A percentile compares a stretch with the other conserved stretches of the same genome.
Evolutionary conservation across 805 yeast species (phyloP).

Genomic region (Cyberlindnera americana): DNA sequence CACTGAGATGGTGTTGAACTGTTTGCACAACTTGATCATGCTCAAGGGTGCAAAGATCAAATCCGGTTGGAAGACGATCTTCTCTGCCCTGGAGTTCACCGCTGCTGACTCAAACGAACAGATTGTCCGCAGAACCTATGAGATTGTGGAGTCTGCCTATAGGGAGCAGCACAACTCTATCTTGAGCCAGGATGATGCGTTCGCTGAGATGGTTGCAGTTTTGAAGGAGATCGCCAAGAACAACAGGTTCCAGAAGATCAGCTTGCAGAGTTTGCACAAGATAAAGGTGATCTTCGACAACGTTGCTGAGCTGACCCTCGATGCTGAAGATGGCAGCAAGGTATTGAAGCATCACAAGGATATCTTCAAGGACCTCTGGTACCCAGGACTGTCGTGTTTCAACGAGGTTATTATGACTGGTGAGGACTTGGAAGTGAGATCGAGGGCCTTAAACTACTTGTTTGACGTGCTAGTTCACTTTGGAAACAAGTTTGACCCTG

Average conservation of each 20-base stretch:
- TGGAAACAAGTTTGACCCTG: conserved; percentile 70
- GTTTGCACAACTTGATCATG: conserved; percentile 79
- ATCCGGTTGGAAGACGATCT: conserved; percentile 94
- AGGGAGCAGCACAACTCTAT: conserved; percentile 60
- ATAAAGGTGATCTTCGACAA: conserved; percentile 58
- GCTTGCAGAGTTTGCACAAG: conserved; percentile 77
- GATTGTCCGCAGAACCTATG: conserved; percentile 61
- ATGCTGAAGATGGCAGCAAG: conserved; percentile 20
- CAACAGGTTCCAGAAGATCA: conserved; percentile 71
- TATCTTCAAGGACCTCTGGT: conserved; percentile 63
- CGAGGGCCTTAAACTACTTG: conserved; percentile 77
- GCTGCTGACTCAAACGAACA: conserved; percentile 57
- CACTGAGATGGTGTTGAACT: conserved; percentile 85
- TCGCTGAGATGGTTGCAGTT: conserved; percentile 63
- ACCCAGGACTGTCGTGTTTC: conserved; percentile 81
- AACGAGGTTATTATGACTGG: conserved; percentile 91
- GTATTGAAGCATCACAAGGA: conserved; percentile 35
- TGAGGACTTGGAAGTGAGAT: conserved; percentile 89
- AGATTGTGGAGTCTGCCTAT: conserved; percentile 58
- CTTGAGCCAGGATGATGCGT: conserved; percentile 61
- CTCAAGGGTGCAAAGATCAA: conserved; percentile 70
- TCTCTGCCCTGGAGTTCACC: conserved; percentile 72
- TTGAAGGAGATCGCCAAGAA: conserved; percentile 82
- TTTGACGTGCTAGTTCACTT: conserved; percentile 77
- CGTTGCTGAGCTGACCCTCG: conserved; percentile 46